These are phyloP conservation scores for Pseudopithomyces maydicus DNA, from an alignment of 2,329 filamentous ascomycete species.

Conservation along the genomic window DNA sequence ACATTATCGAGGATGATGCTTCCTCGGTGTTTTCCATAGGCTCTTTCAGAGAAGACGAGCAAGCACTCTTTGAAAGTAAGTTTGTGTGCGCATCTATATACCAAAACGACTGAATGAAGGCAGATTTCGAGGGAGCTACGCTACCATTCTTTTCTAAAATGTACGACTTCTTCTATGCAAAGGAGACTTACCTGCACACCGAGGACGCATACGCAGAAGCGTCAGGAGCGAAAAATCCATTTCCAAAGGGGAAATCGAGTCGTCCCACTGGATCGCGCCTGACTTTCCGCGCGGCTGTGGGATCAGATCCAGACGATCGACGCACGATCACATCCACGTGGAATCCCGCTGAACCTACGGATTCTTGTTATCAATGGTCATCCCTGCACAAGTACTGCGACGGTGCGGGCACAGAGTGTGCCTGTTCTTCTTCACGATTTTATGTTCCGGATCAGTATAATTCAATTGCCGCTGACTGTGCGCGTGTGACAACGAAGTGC, in stretches of 20 bases:
- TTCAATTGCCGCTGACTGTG: constrained; percentile 1
- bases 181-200: neutral
- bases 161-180: neutral
- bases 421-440: neutral
- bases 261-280: neutral
- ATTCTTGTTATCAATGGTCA: neutral
- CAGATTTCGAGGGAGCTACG: neutral
- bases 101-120: neutral
- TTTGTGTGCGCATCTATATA: neutral
- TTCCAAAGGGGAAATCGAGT: neutral
- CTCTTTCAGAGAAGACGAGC: neutral
- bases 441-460: constrained; percentile 7
- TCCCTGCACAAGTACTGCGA: neutral
- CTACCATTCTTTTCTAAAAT: constrained; percentile 2
- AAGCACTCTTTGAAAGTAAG: neutral
- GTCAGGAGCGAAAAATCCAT: neutral
- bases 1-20: neutral
- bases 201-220: neutral
- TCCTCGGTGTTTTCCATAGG: neutral
- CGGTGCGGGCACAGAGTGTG: neutral
- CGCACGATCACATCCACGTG: neutral
- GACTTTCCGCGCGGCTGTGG: neutral
- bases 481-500: neutral
- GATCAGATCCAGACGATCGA: neutral
- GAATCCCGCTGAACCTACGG: neutral